Evolutionary conservation across 352 stramenopile genomes (phyloP).

Genomic region (Globisporangium paroecandrum): DNA sequence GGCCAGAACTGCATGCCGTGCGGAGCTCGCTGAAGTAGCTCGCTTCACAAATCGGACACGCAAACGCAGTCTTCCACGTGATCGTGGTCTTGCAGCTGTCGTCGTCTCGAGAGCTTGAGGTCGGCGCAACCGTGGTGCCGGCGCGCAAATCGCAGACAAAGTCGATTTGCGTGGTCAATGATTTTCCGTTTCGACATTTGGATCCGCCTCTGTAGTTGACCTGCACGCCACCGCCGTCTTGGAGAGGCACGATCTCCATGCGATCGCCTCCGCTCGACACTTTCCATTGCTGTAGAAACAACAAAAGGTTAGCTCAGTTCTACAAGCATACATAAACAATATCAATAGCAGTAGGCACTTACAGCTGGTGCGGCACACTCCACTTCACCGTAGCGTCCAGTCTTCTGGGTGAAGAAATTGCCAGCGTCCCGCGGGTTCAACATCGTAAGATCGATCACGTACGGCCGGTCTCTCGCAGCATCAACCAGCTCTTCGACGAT

Average conservation of each 20-base stretch:
- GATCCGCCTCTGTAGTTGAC: constrained; percentile 55
- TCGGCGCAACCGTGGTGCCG: constrained; percentile 42
- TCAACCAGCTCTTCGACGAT: constrained; percentile 60
- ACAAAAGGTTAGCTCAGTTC: constrained; percentile 2
- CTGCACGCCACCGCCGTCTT: constrained; percentile 55
- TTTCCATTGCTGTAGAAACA: constrained; percentile 58
- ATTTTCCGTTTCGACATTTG: constrained; percentile 41
- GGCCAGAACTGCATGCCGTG: constrained; percentile 49
- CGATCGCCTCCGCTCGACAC: constrained; percentile 56
- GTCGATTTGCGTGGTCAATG: constrained; percentile 49
- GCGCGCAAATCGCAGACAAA: constrained; percentile 72
- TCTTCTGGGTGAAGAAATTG: constrained; percentile 65
- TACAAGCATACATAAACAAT: neutral
- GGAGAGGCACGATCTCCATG: constrained; percentile 53
- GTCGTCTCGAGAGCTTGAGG: constrained; percentile 31
- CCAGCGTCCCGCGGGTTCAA: constrained; percentile 60
- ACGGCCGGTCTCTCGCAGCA: constrained; percentile 41
- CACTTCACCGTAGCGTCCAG: constrained; percentile 59
- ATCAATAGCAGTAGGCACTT: constrained; percentile 12
- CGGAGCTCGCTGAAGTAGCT: constrained; percentile 64
- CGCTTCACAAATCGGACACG: constrained; percentile 61
- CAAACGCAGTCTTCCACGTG: constrained; percentile 66
- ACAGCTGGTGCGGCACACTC: constrained; percentile 70
- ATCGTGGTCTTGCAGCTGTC: constrained; percentile 54
- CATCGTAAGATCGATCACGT: constrained; percentile 54